Evolutionary conservation across 495 filamentous ascomycete species (phyloP).

Genomic region (Patellaria atrata): DNA sequence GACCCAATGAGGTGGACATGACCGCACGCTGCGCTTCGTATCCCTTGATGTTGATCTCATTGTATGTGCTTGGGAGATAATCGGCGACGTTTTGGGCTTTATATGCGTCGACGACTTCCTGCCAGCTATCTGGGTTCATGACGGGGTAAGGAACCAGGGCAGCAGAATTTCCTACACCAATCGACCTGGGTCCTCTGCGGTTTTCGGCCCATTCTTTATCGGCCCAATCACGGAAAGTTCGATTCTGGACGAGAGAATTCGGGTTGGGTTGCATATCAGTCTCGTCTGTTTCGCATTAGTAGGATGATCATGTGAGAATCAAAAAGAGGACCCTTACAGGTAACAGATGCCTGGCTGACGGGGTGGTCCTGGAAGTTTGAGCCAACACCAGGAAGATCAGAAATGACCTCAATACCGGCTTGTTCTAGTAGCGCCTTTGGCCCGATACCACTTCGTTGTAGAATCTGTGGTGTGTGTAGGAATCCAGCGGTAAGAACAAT

Average conservation of each 20-base stretch:
- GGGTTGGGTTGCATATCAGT: no score
- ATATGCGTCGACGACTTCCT: neutral
- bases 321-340: no score
- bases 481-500: slow-evolving; percentile 46
- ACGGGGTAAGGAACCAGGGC: slow-evolving; percentile 4
- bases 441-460: slow-evolving; percentile 43
- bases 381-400: slow-evolving; percentile 30
- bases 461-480: slow-evolving; percentile 41
- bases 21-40: slow-evolving; percentile 15
- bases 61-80: slow-evolving; percentile 7
- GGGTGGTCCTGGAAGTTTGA: slow-evolving; percentile 10
- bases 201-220: no score
- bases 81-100: slow-evolving; percentile 1
- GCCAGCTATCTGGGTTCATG: slow-evolving; percentile 1
- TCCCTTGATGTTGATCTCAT: slow-evolving; percentile 12
- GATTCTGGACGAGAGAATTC: no score
- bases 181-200: neutral
- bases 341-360: no score
- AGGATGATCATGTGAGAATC: no score
- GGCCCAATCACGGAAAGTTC: no score
- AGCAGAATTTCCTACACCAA: slow-evolving; percentile 3
- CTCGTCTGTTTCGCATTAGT: no score
- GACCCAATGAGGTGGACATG: slow-evolving; percentile 1
- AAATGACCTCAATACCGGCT: slow-evolving; percentile 30
- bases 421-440: slow-evolving; percentile 28